These are phyloP conservation scores for Hypoxylon lenormandii DNA, from an alignment of 495 filamentous ascomycete genomes.

Conservation along the genomic window DNA sequence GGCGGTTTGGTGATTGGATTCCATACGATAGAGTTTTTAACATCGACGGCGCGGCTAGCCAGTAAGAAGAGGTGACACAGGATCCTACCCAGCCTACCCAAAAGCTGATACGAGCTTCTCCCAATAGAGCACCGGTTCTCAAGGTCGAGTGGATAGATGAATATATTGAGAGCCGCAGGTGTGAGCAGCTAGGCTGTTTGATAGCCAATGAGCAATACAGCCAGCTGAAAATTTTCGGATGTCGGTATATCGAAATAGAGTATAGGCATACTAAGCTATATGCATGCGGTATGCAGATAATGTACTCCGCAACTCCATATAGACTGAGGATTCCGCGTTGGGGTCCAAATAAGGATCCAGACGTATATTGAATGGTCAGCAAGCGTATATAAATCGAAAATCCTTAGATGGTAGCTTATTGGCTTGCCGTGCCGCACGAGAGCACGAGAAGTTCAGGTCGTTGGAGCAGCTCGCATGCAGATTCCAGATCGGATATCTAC, in stretches of 20 bases:
- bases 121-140: neutral
- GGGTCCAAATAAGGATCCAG: constrained; percentile 41
- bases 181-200: constrained; percentile 20
- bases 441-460: constrained; percentile 16
- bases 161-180: constrained; percentile 16
- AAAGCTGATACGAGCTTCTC: constrained; percentile 12
- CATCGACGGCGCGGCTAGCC: constrained; percentile 19
- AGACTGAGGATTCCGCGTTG: constrained; percentile 28
- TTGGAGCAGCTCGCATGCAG: constrained; percentile 32
- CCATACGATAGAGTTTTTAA: neutral
- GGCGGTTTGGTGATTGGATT: constrained; percentile 21
- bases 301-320: constrained; percentile 31
- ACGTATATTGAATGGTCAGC: constrained; percentile 34
- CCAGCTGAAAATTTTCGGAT: constrained; percentile 18
- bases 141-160: constrained; percentile 17
- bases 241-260: constrained; percentile 39
- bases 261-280: constrained; percentile 32
- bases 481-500: constrained; percentile 41
- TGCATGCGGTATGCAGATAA: constrained; percentile 24
- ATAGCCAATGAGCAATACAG: constrained; percentile 16
- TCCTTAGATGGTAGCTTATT: constrained; percentile 24
- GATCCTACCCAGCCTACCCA: constrained; percentile 28
- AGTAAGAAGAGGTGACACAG: constrained; percentile 15
- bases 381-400: constrained; percentile 11
- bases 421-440: constrained; percentile 33